Percentiles rank a stretch among this genome's conserved stretches.
phyloP scores from a whole-genome alignment of 306 rosid species.

The Ormosia emarginata region DNA sequence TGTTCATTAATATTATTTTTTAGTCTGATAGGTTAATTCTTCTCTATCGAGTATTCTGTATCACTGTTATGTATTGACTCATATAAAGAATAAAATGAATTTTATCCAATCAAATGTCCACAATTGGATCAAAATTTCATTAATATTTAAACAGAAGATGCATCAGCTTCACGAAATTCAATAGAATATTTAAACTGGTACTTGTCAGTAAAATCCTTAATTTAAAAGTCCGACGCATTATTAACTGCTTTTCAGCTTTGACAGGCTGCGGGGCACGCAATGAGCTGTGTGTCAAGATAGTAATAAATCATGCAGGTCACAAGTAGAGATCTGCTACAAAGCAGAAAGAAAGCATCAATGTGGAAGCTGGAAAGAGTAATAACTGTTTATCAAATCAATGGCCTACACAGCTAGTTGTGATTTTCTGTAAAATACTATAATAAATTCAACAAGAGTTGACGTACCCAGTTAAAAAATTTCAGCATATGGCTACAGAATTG shows the following conservation, averaged over 20 bases:
- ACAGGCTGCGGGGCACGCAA: background rate
- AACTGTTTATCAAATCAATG: background rate
- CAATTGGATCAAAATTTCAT: too few species aligned
- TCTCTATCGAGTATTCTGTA: too few species aligned
- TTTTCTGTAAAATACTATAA: background rate
- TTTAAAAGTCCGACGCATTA: background rate
- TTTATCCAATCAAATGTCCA: background rate
- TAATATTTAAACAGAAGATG: background rate
- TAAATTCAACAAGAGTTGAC: background rate
- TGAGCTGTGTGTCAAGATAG: background rate
- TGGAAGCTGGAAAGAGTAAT: background rate
- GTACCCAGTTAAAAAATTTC: conserved; percentile 14
- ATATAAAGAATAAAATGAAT: too few species aligned
- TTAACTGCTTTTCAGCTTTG: background rate
- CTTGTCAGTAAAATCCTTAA: too few species aligned
- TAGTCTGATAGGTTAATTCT: too few species aligned
- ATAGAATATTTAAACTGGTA: background rate
- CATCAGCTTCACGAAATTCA: background rate
- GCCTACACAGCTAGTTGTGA: background rate
- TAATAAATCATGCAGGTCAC: background rate
- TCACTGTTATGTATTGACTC: too few species aligned
- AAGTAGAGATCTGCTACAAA: background rate
- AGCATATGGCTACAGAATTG: conserved; percentile 41
- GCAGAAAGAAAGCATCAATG: background rate
- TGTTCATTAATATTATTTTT: too few species aligned